Conservation (phyloP, 441 rosid species). For the Arabidopsis lyrata region DNA sequence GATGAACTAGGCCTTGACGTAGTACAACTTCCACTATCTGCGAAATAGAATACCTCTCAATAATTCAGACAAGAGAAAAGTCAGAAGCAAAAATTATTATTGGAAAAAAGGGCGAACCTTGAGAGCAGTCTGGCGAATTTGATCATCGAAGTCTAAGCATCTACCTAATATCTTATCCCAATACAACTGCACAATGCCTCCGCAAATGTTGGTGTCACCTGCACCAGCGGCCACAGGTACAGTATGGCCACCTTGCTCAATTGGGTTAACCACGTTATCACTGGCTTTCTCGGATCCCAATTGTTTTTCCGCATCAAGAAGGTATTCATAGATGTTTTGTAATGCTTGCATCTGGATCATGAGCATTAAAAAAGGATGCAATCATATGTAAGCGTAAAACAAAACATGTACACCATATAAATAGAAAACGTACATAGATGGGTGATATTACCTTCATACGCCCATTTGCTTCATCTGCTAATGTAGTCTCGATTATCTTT, state of each 20-base stretch:
- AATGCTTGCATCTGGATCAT: conserved; percentile 86
- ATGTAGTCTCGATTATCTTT: conserved; percentile 81
- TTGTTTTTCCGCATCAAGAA: conserved; percentile 96
- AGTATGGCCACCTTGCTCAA: conserved; percentile 62
- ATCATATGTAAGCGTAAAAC: conserved; percentile 32
- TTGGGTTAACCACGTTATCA: conserved; percentile 48
- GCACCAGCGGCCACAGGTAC: conserved; percentile 99
- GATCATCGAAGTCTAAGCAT: conserved; percentile 88
- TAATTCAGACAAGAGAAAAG: conserved; percentile 21
- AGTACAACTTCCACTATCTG: conserved; percentile 99
- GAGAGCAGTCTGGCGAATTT: conserved; percentile 90
- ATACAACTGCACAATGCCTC: conserved; percentile 96
- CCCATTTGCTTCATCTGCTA: conserved; percentile 72
- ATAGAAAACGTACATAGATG: conserved; percentile 20
- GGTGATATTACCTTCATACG: conserved; percentile 81
- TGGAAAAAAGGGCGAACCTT: conserved; percentile 63
- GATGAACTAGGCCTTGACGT: conserved; percentile 99
- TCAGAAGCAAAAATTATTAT: conserved; percentile 14
- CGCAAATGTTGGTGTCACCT: conserved; percentile 98
- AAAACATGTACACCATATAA: conserved; percentile 21
- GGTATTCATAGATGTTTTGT: conserved; percentile 95
- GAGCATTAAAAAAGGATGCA: conserved; percentile 46
- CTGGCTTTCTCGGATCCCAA: conserved; percentile 73
- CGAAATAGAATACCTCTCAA: conserved; percentile 38
- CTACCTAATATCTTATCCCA: conserved; percentile 93